Base-by-base conservation (phyloP, 73 alveolate genomes). In the Paramecium caudatum region DNA sequence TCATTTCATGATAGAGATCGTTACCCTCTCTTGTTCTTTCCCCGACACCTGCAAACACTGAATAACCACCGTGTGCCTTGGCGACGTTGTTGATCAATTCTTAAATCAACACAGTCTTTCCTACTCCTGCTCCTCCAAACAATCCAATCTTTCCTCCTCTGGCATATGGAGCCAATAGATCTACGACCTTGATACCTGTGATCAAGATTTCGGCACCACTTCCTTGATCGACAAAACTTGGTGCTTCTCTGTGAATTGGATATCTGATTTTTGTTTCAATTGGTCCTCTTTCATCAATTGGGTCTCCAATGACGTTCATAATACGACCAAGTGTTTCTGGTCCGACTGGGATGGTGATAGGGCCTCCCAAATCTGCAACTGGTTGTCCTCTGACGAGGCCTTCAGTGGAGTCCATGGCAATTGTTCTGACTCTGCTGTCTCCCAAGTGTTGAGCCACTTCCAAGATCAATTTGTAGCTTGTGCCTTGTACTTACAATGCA, bases 41-140 rank as follows among this genome's bases (percentile, higher is more conserved):
- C 74, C 99, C 99, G 91, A 97, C 99, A 13, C 99, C 99, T 10
- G 99, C 99, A 92, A 97, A 97, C 91, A 97, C 99, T 78, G 98
- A 95, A 94, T 96, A 97, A 49, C 99, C 99, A 45, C 99, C 99
- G 90, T 95, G 98, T 78, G 84, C 94, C 91, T 91, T 93, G 61
- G 99, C 99, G 55, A 97, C 98, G 94, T 97, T 97, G 95, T 97
- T 97, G 91, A 96, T 97, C 82, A 97, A 97, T 91, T 96, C 99
- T 98, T 96, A 95, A 95, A 97, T 97, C 49, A 97, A 96, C 95
- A 97, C 99, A 49, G 99, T 96, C 93, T 97, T 96, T 49, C 99
- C 99, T 94, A 97, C 99, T n/a, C 99, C 99, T 15, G 99, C 99
- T 45, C 99, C 99, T 27, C 99, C 99, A 95, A 97, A 95, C 83